Base-by-base conservation (phyloP, 352 stramenopile species). In the Pythium apleroticum region DNA sequence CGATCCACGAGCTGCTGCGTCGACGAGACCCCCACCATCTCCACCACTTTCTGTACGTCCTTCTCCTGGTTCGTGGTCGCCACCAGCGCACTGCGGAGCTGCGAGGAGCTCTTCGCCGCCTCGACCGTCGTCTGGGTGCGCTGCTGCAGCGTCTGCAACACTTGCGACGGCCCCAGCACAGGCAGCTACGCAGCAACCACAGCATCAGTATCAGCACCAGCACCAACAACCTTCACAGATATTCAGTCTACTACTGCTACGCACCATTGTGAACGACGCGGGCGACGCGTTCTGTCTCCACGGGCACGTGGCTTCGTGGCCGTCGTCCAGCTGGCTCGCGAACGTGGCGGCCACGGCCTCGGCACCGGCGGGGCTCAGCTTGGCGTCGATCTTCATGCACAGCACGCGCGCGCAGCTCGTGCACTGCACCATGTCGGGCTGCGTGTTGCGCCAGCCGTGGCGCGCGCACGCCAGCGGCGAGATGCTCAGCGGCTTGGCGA, bases 251-350 rank as follows among this genome's bases (percentile, higher is more conserved):
- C n/a, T n/a, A n/a, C n/a, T n/a, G n/a, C n/a, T n/a, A 74, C 59
- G 20, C 58, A 91, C 81, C 60, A 69, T 75, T 10, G 72, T 77
- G 48, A 91, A 91, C 35, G 76, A 75, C 46, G 69, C 60, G 0
- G 81, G 80, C 4, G 80, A 91, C 55, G 80, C 74, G 45, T 88
- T 91, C 5, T 71, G 73, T 10, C 66, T 66, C 81, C 81, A 91
- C 12, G 80, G 80, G 78, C 81, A 91, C 31, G 81, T 58, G 4
- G 68, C 33, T 12, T 70, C 73, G 39, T 90, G 81, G 4, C 68
- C 68, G 0, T 60, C 77, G 1, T 80, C 66, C 27, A 90, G 62
- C 28, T 80, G 68, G 24, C 56, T 48, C 22, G 77, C 76, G 27
- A 88, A 90, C 46, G 25, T 69, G 3, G 63, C 43, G 0, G 74